Evolutionary conservation across 2,329 filamentous ascomycete genomes (phyloP), one percentile per base, ranked within the genome.

Genomic region (Plenodomus tracheiphilus): DNA sequence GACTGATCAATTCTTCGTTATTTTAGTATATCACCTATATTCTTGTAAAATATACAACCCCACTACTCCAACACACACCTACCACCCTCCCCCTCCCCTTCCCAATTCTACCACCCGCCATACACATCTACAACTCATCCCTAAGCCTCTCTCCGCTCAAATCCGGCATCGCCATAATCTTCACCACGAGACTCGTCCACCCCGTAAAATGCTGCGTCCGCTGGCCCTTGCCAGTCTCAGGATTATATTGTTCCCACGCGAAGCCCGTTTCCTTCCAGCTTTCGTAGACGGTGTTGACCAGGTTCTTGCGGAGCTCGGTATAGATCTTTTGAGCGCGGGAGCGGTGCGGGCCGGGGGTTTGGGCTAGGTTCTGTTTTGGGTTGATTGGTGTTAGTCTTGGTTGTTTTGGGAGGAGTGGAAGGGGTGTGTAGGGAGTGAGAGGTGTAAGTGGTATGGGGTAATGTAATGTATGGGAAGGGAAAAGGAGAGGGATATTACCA

Each of bases 241-340:
- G 91, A 70, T 96, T 90, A 73, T 97, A 99, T 76, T 99, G 94
- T 75, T 99, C 94, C 93, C 93, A 99, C 0, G 93, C 94, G 70
- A 97, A 97, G 16, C 93, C 93, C 0, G 94, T 97, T 67, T 89
- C 84, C 68, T 86, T 79, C 93, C 93, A 99, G 70, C 86, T 86
- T 49, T 86, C 82, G 77, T 88, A 97, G 13, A 97, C 88, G 1
- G 92, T 97, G 43, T 91, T 82, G 39, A 97, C 88, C 11, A 99
- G 76, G 68, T 96, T 97, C 71, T 82, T 84, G 46, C 94, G 85
- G 40, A 97, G 82, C 25, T 82, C 78, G 15, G 78, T 84, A 76
- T 96, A 97, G 50, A 96, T 79, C 46, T 84, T 80, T n/a, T 76
- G 77, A 8, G 92, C 90, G 57, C 84, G 83, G 35, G 77, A 73